phyloP scores from a whole-genome alignment of 805 yeast genomes.

The Wickerhamiella australiensis region DNA sequence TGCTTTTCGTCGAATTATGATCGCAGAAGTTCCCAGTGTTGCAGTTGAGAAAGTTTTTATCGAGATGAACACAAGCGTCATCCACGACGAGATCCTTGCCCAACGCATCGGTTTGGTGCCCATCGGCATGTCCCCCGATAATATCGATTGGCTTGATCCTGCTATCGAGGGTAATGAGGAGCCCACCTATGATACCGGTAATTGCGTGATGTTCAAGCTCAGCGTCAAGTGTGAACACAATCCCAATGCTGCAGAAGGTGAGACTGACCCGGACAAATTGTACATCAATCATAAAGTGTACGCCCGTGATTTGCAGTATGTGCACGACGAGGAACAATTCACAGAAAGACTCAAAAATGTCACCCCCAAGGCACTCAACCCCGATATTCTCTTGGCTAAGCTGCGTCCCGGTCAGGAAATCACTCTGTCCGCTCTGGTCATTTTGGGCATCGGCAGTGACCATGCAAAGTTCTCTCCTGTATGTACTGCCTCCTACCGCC shows the following conservation, averaged over 20 bases:
- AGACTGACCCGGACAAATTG: slow-evolving; percentile 70
- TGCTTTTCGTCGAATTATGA: slow-evolving; percentile 94
- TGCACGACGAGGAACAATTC: slow-evolving; percentile 80
- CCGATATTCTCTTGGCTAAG: slow-evolving; percentile 81
- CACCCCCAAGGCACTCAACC: slow-evolving; percentile 52
- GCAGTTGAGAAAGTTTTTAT: slow-evolving; percentile 88
- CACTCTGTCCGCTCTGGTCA: slow-evolving; percentile 76
- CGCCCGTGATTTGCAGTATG: slow-evolving; percentile 79
- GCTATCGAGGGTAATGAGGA: slow-evolving; percentile 14
- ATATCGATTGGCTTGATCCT: slow-evolving; percentile 56
- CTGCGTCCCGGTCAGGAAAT: slow-evolving; percentile 96
- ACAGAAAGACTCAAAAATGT: slow-evolving; percentile 55
- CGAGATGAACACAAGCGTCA: slow-evolving; percentile 89
- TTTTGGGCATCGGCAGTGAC: slow-evolving; percentile 83
- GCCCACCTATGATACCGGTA: slow-evolving; percentile 58
- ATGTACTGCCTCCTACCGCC: slow-evolving; percentile 88
- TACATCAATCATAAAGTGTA: slow-evolving; percentile 79
- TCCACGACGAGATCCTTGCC: slow-evolving; percentile 93
- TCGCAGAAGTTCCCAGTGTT: slow-evolving; percentile 89
- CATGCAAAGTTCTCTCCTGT: slow-evolving; percentile 98
- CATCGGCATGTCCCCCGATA: slow-evolving; percentile 80
- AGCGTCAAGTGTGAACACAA: slow-evolving; percentile 76
- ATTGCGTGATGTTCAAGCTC: slow-evolving; percentile 74
- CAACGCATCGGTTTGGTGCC: slow-evolving; percentile 92
- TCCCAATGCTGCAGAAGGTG: slow-evolving; percentile 65